Conservation (phyloP, 805 yeast species). For the Yamadazyma philogaea region DNA sequence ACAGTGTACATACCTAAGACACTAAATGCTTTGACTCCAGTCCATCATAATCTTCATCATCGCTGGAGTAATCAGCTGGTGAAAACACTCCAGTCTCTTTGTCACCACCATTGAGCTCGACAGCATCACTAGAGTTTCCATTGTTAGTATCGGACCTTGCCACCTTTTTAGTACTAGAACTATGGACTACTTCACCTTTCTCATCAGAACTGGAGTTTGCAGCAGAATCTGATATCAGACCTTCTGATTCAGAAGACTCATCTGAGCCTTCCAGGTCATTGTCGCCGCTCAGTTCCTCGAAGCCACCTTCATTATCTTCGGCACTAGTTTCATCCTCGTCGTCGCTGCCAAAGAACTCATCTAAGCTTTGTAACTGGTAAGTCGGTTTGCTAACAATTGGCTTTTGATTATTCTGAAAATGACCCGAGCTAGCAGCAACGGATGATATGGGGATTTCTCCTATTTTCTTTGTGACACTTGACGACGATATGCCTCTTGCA, state of each 20-base stretch:
- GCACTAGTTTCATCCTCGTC: slow-evolving; percentile 20
- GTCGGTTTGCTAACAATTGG: slow-evolving; percentile 14
- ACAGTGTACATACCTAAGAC: too few relatives aligned
- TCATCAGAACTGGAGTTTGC: slow-evolving; percentile 1
- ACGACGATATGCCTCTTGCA: slow-evolving; percentile 16
- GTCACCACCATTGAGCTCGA: too few relatives aligned
- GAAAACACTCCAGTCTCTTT: too few relatives aligned
- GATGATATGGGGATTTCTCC: slow-evolving; percentile 21
- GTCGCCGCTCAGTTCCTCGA: slow-evolving; percentile 3
- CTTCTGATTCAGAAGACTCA: not conserved
- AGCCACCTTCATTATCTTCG: slow-evolving; percentile 13
- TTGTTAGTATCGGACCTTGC: too few relatives aligned
- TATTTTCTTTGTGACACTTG: slow-evolving; percentile 12
- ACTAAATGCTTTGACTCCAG: not conserved
- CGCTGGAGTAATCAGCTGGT: not conserved
- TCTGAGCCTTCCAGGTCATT: slow-evolving; percentile 7
- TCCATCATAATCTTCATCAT: not conserved
- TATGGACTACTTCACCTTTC: not conserved
- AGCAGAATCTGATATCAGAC: not conserved
- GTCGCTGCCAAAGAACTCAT: slow-evolving; percentile 67
- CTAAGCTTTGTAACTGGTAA: slow-evolving; percentile 72
- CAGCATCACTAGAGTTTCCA: not conserved
- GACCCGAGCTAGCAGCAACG: slow-evolving; percentile 26
- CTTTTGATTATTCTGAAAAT: slow-evolving; percentile 8
- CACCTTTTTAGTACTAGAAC: not conserved